These are phyloP conservation scores for Hypomontagnella submonticulosa DNA, from an alignment of 495 filamentous ascomycete genomes.

Conservation along the genomic window DNA sequence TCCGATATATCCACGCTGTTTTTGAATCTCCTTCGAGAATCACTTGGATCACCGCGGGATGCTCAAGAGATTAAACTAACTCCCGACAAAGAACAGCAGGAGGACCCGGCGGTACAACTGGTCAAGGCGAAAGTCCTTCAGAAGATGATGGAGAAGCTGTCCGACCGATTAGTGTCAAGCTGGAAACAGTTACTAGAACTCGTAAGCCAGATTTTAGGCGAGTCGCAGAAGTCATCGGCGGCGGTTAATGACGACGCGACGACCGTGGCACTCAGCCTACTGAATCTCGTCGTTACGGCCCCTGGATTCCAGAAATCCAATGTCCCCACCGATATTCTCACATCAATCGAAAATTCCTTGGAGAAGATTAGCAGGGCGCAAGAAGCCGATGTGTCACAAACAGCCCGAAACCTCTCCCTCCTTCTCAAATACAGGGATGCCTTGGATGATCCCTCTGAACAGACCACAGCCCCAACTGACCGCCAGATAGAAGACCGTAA, in stretches of 20 bases:
- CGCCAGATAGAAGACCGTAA: conserved; percentile 72
- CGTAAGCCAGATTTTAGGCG: conserved; percentile 69
- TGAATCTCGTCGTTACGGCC: conserved; percentile 73
- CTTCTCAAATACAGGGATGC: conserved; percentile 67
- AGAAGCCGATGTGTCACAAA: conserved; percentile 55
- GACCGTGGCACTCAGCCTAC: conserved; percentile 70
- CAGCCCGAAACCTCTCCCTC: conserved; percentile 66
- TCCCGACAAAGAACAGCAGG: conserved; percentile 49
- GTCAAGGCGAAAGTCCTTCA: conserved; percentile 72
- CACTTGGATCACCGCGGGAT: conserved; percentile 57
- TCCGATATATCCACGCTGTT: conserved; percentile 71
- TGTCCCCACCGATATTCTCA: conserved; percentile 57
- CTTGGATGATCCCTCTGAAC: conserved; percentile 52
- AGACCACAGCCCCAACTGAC: conserved; percentile 48
- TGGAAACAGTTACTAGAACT: conserved; percentile 60
- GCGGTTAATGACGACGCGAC: conserved; percentile 61
- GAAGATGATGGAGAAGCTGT: conserved; percentile 72
- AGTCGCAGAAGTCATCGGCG: conserved; percentile 57
- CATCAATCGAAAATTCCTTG: conserved; percentile 62
- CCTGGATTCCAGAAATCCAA: conserved; percentile 66
- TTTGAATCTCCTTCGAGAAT: conserved; percentile 69
- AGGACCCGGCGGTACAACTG: conserved; percentile 60
- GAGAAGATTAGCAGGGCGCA: conserved; percentile 54
- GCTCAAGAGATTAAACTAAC: conserved; percentile 40
- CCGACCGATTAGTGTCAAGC: conserved; percentile 56